A percentile compares a stretch with the other conserved stretches of the same genome.
phyloP scores from a whole-genome alignment of 2,329 filamentous ascomycete genomes.

The Penicillium fuscoglaucum region DNA sequence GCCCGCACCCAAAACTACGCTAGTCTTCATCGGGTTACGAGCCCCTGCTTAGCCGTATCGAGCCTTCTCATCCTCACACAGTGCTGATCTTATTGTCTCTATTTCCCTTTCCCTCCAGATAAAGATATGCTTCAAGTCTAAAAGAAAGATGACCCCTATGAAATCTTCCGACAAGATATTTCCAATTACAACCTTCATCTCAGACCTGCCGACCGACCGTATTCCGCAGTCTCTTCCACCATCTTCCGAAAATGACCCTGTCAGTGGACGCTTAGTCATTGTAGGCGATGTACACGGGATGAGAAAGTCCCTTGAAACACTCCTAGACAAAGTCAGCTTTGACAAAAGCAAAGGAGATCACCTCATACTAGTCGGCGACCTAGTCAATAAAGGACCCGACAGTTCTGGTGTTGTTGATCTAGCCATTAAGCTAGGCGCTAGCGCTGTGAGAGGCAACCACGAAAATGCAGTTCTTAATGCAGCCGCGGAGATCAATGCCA shows the following conservation, averaged over 20 bases:
- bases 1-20: background rate
- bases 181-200: conserved; percentile 16
- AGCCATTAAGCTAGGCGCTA: conserved; percentile 23
- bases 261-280: conserved; percentile 19
- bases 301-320: conserved; percentile 19
- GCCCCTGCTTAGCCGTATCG: no score
- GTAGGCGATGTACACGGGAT: conserved; percentile 26
- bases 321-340: conserved; percentile 19
- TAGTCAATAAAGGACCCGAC: conserved; percentile 27
- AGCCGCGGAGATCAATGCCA: conserved; percentile 11
- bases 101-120: no score
- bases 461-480: conserved; percentile 28
- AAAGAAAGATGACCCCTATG: background rate
- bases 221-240: conserved; percentile 5
- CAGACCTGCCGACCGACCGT: conserved; percentile 14
- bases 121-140: background rate
- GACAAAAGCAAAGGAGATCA: conserved; percentile 22
- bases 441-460: conserved; percentile 27
- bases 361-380: conserved; percentile 22
- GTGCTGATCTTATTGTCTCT: no score
- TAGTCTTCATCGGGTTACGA: background rate
- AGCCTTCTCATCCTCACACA: no score
- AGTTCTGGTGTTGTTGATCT: conserved; percentile 24
- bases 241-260: conserved; percentile 7
- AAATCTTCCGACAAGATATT: conserved; percentile 13